Base-by-base conservation (phyloP, 805 yeast genomes). In the Yarrowia sp. region DNA sequence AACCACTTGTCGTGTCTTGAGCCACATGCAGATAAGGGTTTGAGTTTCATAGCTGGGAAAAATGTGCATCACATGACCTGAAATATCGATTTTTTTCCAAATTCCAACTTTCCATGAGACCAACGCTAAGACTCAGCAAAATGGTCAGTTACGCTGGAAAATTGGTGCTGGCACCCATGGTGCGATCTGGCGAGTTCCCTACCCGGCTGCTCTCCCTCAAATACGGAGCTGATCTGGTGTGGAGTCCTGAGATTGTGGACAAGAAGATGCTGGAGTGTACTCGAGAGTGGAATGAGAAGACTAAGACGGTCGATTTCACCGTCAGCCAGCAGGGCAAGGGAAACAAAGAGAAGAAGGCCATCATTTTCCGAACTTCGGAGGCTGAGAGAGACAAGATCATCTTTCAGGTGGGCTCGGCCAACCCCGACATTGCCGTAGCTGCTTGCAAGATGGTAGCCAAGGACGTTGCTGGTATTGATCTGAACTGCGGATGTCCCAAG, bases 401-500 rank as follows among this genome's bases (percentile, higher is more conserved):
- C 22, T 91, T 95, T 72, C 99, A 95, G 76, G 80, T 95, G 78
- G 99, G 99, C 16, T 87, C 97, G 0, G 82, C 97, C 0, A 82
- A 85, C 67, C 86, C 98, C 0, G 87, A 85, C 0, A 76, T 92
- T 21, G 99, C 99, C 0, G 96, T 92, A 0, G 79, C 87, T 67
- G 99, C 98, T 0, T 98, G 96, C 0, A 77, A 82, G 62, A 80
- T 87, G 46, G 89, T 95, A 3, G 90, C 92, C 9, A 72, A 80
- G 1, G 98, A 95, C 74, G 98, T 95, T 2, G 92, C 85, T 68
- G 98, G 96, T 9, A 88, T 95, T 5, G 99, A 95, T 73, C 81
- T 95, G 66, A 95, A 95, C 74, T 91, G 97, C 30, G 99, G 99
- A 5, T 95, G 99, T 76, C 99, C 99, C 3, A 95, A 93, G 74